Percentiles rank a stretch among this genome's conserved stretches.
Evolutionary conservation across 73 alveolate genomes (phyloP).

Genomic region (Tetrahymena borealis): DNA sequence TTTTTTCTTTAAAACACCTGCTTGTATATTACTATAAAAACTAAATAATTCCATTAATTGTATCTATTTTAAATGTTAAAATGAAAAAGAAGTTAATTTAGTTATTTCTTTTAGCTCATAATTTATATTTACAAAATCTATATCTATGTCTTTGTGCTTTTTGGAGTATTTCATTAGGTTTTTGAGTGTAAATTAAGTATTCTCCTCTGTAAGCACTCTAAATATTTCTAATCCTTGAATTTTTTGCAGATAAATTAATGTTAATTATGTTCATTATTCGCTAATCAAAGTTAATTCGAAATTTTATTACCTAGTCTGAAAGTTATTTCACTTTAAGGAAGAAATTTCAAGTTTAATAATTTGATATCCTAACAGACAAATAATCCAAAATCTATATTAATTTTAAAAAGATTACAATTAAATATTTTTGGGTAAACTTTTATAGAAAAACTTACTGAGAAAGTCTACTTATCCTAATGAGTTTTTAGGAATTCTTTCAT

Average conservation of each 20-base stretch:
- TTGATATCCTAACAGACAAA: not conserved
- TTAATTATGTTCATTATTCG: not conserved
- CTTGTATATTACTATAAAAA: not conserved
- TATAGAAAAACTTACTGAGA: conserved; percentile 1
- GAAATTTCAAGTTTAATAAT: not conserved
- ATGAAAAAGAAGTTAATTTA: too few species aligned
- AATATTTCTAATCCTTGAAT: not conserved
- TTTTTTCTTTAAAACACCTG: not conserved
- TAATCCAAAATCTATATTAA: not conserved
- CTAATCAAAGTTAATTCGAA: not conserved
- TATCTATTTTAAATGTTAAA: not conserved
- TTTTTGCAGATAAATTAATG: not conserved
- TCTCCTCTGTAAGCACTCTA: not conserved
- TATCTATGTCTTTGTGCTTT: not conserved
- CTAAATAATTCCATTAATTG: not conserved
- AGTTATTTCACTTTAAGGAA: not conserved
- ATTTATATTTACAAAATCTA: not conserved
- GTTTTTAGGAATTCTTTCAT: not conserved
- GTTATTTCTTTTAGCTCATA: too few species aligned
- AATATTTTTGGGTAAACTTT: too few species aligned
- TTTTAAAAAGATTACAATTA: not conserved
- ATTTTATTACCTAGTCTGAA: not conserved
- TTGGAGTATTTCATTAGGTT: not conserved
- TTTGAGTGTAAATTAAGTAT: not conserved
- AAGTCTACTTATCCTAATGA: not conserved